phyloP scores from a whole-genome alignment of 352 stramenopile genomes.

The Globisporangium orthogonon region DNA sequence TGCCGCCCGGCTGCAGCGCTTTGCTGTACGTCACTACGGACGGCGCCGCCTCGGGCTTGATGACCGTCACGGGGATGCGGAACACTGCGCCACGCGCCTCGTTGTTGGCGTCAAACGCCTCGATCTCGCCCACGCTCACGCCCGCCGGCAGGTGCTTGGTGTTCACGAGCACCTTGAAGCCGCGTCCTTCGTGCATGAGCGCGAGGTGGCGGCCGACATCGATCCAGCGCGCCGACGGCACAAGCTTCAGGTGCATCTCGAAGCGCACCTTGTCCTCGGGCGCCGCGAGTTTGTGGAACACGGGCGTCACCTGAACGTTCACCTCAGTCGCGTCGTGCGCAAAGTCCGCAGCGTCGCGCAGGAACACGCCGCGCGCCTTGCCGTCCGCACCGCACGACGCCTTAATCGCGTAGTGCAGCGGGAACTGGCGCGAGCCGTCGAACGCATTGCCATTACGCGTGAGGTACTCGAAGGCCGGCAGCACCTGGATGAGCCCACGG shows the following conservation, averaged over 20 bases:
- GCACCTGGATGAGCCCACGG: slow-evolving; percentile 74
- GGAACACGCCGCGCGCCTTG: slow-evolving; percentile 72
- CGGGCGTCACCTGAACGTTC: slow-evolving; percentile 79
- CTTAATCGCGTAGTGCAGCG: slow-evolving; percentile 44
- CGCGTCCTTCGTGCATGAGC: slow-evolving; percentile 77
- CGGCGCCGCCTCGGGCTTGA: slow-evolving; percentile 63
- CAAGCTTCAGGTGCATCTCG: slow-evolving; percentile 82
- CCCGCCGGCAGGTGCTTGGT: slow-evolving; percentile 72
- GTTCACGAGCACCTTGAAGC: slow-evolving; percentile 90
- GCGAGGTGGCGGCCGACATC: slow-evolving; percentile 78
- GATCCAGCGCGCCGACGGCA: slow-evolving; percentile 83
- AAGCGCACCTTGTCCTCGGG: slow-evolving; percentile 86
- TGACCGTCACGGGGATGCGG: slow-evolving; percentile 87
- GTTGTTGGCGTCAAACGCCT: slow-evolving; percentile 70
- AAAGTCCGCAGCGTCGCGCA: slow-evolving; percentile 81
- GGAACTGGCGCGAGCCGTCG: slow-evolving; percentile 60
- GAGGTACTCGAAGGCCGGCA: slow-evolving; percentile 73
- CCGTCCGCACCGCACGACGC: slow-evolving; percentile 27
- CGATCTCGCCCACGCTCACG: slow-evolving; percentile 84
- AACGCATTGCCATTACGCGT: slow-evolving; percentile 36
- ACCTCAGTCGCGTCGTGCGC: slow-evolving; percentile 68
- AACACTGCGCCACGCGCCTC: slow-evolving; percentile 75
- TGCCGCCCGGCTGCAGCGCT: slow-evolving; percentile 48
- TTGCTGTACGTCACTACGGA: slow-evolving; percentile 39
- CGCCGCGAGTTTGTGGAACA: slow-evolving; percentile 80